Conservation (phyloP, 371 early-diverging fungal genomes). For the Lichtheimia corymbifera region DNA sequence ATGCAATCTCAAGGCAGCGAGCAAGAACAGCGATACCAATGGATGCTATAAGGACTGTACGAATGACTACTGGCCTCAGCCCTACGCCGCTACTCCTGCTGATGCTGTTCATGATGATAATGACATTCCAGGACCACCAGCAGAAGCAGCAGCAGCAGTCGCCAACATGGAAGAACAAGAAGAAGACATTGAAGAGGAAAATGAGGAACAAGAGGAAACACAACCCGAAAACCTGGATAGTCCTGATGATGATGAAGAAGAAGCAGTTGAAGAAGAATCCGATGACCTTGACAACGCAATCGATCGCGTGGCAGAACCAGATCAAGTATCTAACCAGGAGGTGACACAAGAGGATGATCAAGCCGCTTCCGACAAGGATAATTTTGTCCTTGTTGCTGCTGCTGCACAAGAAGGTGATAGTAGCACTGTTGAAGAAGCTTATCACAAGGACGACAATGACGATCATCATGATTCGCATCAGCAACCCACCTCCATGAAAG, state of each 20-base stretch:
- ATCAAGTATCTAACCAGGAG: not conserved
- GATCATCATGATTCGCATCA: not conserved
- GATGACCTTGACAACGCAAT: no score
- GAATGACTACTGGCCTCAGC: constrained; percentile 1
- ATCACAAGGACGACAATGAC: no score
- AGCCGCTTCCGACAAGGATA: not conserved
- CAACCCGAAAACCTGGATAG: not conserved
- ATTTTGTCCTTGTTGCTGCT: not conserved
- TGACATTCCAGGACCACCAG: not conserved
- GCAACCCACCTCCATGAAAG: not conserved
- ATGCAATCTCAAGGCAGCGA: not conserved
- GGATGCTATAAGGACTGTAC: not conserved
- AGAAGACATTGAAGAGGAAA: not conserved
- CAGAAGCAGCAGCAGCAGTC: no score
- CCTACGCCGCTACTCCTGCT: not conserved
- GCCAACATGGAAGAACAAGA: not conserved
- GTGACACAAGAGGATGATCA: constrained; percentile 1
- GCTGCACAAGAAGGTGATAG: not conserved
- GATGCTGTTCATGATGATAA: not conserved
- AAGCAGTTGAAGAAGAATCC: not conserved
- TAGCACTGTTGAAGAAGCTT: no score
- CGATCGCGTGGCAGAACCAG: not conserved
- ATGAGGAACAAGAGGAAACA: not conserved
- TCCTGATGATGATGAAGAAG: not conserved
- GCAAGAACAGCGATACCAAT: not conserved